Percentiles rank a stretch among this genome's conserved stretches.
phyloP scores from a whole-genome alignment of 345 rosid species.

The Rhizophora mangle region DNA sequence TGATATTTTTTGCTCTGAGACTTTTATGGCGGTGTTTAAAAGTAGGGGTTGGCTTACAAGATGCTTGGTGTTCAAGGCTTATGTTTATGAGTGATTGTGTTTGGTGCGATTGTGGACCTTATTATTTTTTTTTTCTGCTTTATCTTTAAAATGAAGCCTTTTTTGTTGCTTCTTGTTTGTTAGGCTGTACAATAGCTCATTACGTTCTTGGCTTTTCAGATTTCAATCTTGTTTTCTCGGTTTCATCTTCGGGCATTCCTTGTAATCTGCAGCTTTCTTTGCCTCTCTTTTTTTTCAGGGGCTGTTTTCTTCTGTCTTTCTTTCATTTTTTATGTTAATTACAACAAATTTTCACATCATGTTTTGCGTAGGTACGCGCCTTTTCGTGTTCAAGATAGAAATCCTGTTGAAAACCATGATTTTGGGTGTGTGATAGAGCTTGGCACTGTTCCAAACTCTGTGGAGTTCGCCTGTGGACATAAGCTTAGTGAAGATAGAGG shows the following conservation, averaged over 20 bases:
- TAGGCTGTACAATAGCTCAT: constrained; percentile 49
- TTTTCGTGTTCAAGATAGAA: constrained; percentile 8
- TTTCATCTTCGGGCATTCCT: constrained; percentile 1
- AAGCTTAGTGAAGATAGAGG: too few relatives aligned
- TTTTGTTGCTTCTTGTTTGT: constrained; percentile 42
- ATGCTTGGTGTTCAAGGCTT: constrained; percentile 47
- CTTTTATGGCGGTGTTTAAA: neutral
- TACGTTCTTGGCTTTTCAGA: constrained; percentile 17
- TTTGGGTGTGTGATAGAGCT: neutral
- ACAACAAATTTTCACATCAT: neutral
- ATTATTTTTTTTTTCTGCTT: constrained; percentile 15
- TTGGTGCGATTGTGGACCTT: constrained; percentile 58
- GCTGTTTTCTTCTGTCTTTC: too few relatives aligned
- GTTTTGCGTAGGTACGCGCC: neutral
- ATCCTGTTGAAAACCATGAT: neutral
- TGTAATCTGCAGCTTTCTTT: too few relatives aligned
- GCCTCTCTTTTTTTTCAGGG: too few relatives aligned
- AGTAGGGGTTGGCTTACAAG: constrained; percentile 17
- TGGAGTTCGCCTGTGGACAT: neutral
- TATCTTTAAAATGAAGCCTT: constrained; percentile 44
- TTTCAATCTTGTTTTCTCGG: constrained; percentile 19
- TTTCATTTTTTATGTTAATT: constrained; percentile 1
- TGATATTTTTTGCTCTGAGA: neutral
- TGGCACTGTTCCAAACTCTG: constrained; percentile 4
- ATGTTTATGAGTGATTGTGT: constrained; percentile 24